These are phyloP conservation scores for Aspergillus piperis DNA, from an alignment of 2,329 filamentous ascomycete species.

Conservation along the genomic window DNA sequence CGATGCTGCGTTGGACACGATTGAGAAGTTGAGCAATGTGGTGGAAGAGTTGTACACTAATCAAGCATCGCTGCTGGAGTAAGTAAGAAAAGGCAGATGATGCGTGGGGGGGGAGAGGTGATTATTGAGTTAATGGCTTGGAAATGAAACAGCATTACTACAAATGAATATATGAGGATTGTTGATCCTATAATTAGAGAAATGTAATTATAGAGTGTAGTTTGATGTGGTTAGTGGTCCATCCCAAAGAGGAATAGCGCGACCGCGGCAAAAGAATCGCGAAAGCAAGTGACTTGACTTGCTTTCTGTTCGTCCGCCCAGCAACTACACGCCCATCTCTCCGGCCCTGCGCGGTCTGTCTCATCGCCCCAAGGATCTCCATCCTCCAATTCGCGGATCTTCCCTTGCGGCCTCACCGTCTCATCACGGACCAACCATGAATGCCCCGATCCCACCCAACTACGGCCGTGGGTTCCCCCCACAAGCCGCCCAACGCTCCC, in stretches of 20 bases:
- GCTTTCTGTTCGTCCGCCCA: background rate
- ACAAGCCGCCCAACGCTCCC: constrained; percentile 42
- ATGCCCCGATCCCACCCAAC: constrained; percentile 45
- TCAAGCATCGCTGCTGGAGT: constrained; percentile 94
- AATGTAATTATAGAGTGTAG: no score
- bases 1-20: constrained; percentile 88
- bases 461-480: constrained; percentile 46
- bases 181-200: no score
- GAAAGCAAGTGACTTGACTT: constrained; percentile 14
- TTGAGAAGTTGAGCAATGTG: constrained; percentile 95
- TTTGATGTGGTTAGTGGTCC: background rate
- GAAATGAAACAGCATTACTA: constrained; percentile 28
- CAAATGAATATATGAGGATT: constrained; percentile 17
- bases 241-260: constrained; percentile 40
- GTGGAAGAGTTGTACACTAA: constrained; percentile 98
- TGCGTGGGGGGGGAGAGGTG: background rate
- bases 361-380: constrained; percentile 5
- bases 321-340: constrained; percentile 19
- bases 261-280: constrained; percentile 38
- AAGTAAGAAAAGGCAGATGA: constrained; percentile 54
- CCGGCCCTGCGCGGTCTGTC: constrained; percentile 15
- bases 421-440: constrained; percentile 30
- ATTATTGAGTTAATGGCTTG: constrained; percentile 18
- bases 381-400: background rate
- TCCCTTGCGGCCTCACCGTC: constrained; percentile 7